Conservation (phyloP, 441 rosid genomes). For the Sinapis alba region DNA sequence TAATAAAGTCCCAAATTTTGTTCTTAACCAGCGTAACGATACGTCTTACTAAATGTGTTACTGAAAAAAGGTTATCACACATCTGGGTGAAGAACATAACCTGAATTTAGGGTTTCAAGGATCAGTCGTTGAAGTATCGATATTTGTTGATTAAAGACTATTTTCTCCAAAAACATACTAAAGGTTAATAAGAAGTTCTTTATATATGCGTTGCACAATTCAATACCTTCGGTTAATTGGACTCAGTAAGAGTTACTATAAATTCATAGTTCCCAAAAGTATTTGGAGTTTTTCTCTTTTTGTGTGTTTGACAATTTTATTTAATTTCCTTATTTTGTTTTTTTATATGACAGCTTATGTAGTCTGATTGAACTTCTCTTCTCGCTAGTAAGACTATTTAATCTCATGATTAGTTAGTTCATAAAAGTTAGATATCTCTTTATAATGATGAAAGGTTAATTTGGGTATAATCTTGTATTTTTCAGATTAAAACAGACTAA, state of each 20-base stretch:
- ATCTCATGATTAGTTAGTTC: neutral
- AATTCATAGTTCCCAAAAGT: neutral
- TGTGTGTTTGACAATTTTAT: neutral
- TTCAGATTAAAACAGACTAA: constrained; percentile 11
- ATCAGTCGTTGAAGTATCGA: constrained; percentile 12
- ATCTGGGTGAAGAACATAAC: neutral
- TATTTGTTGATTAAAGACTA: constrained; percentile 2
- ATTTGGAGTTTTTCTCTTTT: neutral
- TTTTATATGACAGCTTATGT: neutral
- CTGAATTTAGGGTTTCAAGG: constrained; percentile 3
- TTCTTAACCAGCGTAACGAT: neutral
- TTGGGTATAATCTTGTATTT: constrained; percentile 4
- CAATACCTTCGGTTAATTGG: constrained; percentile 1
- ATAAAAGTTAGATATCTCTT: neutral
- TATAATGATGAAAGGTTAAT: neutral
- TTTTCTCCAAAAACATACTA: constrained; percentile 10
- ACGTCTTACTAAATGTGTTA: neutral
- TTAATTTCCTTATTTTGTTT: neutral
- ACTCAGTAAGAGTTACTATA: neutral
- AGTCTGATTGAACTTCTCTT: constrained; percentile 1
- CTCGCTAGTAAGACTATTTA: neutral
- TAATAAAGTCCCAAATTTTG: neutral
- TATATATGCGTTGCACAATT: neutral
- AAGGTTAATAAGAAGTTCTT: neutral
- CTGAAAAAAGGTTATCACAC: neutral